Base-by-base conservation (phyloP, 2,329 filamentous ascomycete genomes). In the Zymoseptoria crescenta region DNA sequence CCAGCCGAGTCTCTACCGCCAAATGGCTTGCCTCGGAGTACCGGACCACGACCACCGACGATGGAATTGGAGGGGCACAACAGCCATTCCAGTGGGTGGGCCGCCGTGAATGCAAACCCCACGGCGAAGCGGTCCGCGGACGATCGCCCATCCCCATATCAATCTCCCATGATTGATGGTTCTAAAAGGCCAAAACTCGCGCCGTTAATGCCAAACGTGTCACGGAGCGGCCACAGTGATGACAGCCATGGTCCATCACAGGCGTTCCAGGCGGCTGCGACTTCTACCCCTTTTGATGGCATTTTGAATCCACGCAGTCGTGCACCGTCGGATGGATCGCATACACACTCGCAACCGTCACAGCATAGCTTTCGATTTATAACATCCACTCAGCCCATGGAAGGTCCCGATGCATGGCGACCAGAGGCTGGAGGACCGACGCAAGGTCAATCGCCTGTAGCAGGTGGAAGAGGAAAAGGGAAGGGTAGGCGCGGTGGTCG, bases 111-210 rank as follows among this genome's bases (percentile, higher is more conserved):
- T 20, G 67, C 74, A 49, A 76, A 74, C 56, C 67, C 73, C 45
- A 70, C 71, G 6, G 64, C 68, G 2, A 80, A 80, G 62, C 74
- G 77, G 2, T 65, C 74, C 35, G 73, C 73, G n/a, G 68, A 73
- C 21, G 71, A 74, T 13, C 71, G 58, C 52, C 51, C 50, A 9
- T 68, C 69, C 52, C 59, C 70, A 64, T 64, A 69, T 65, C 61
- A 70, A 56, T 63, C 65, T 4, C 63, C 67, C 7, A 61, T 64
- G 27, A 60, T 73, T 6, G 75, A 70, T 54, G 77, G 76, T 8
- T 74, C 77, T 1, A 80, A 80, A 60, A 71, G 77, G 24, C 75
- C 73, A n/a, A 76, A 73, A 62, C 68, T 79, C 16, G 75, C 71
- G 13, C 73, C 73, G 3, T 61, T 73, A 27, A 68, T 66, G 62